Conservation (phyloP, 441 rosid species). For the Pelargonium australe region DNA sequence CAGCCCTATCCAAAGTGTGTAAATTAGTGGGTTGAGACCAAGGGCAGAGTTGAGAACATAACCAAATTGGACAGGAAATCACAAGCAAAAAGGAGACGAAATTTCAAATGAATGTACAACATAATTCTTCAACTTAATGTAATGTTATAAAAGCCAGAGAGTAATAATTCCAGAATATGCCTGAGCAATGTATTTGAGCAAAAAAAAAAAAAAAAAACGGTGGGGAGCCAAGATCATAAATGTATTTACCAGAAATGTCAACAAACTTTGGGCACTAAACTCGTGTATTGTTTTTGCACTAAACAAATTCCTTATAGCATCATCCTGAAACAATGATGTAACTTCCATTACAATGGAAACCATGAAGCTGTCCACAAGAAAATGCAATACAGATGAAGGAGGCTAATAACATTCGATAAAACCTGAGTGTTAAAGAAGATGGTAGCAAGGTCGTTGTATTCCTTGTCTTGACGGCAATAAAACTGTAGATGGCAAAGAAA, state of each 20-base stretch:
- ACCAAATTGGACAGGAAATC: not conserved
- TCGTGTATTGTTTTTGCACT: slow-evolving; percentile 97
- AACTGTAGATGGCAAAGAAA: slow-evolving; percentile 43
- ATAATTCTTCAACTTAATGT: not conserved
- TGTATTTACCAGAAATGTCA: slow-evolving; percentile 78
- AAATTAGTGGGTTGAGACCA: not conserved
- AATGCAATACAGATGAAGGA: slow-evolving; percentile 5
- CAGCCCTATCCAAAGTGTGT: not conserved
- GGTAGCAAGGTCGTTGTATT: slow-evolving; percentile 96
- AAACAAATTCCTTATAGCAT: slow-evolving; percentile 95
- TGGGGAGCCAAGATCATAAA: slow-evolving; percentile 10
- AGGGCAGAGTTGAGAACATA: not conserved
- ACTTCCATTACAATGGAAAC: slow-evolving; percentile 14
- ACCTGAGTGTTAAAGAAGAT: slow-evolving; percentile 99
- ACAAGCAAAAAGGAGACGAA: not conserved
- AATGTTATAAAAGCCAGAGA: not conserved
- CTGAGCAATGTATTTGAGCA: slow-evolving; percentile 7
- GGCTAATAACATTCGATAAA: slow-evolving; percentile 7
- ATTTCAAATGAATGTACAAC: not conserved
- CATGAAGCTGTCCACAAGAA: slow-evolving; percentile 3
- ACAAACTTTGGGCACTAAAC: slow-evolving; percentile 85
- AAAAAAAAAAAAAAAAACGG: not conserved
- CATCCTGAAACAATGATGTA: slow-evolving; percentile 54
- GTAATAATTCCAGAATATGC: slow-evolving; percentile 2
- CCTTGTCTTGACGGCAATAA: slow-evolving; percentile 69